Base-by-base conservation (phyloP, 2,329 filamentous ascomycete genomes). In the Trichoderma breve region DNA sequence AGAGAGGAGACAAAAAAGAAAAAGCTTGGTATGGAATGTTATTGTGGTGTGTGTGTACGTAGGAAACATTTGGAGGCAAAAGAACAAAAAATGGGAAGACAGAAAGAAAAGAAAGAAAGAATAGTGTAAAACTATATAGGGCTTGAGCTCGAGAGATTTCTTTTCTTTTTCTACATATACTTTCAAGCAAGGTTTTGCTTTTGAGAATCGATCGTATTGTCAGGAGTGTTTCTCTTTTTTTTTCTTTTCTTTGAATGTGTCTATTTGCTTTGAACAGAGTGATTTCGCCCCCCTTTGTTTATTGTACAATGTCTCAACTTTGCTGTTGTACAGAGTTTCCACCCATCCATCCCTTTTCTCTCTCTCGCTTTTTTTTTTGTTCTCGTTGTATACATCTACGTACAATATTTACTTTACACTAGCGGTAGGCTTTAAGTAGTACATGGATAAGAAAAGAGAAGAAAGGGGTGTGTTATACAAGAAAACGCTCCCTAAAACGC, bases 391-490 rank as follows among this genome's bases (percentile, higher is more conserved):
- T 18, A 39, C 57, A 60, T 51, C 26, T 39, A 61, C 70, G 51
- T 73, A 58, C 61, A 24, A 24, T 70, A 51, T 57, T 69, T 64
- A 30, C 26, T 62, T 61, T 43, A 69, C 66, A 69, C 32, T 55
- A 26, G 51, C 21, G 32, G 39, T 63, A 47, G n/a, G 28, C 26
- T 57, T 28, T 32, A 39, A 28, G 28, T 69, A 36, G n/a, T 70
- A 70, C 66, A 70, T 70, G 55, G 28, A 58, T 32, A 58, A 43
- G 39, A 24, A 21, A 32, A 57, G 26, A 53, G 47, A 53, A 21
- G 43, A 51, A 12, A 53, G 47, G 32, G 32, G 18, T 6, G 26
- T 18, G 55, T 70, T 69, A 53, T 69, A 70, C 65, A 73, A 58
- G 32, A 58, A 58, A 51, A 39, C 28, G 14, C 60, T 30, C 24